Conservation (phyloP, 2,329 filamentous ascomycete species). For the Arthrobotrys megalospora region DNA sequence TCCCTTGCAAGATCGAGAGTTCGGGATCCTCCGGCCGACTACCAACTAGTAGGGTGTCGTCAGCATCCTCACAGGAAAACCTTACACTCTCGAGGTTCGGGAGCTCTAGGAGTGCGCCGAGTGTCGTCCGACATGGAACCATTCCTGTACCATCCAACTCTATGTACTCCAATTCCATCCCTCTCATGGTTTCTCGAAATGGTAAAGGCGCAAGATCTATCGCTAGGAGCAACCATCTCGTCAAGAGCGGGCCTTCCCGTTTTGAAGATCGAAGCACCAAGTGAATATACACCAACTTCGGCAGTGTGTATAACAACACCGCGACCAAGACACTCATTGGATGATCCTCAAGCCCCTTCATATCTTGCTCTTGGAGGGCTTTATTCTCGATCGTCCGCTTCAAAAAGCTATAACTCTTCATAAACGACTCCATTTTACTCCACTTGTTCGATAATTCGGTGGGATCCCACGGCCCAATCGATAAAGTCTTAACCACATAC, state of each 20-base stretch:
- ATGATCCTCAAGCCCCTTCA: constrained; percentile 13
- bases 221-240: constrained; percentile 42
- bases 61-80: constrained; percentile 17
- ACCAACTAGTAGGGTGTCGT: neutral
- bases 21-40: neutral
- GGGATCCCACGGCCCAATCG: constrained; percentile 39
- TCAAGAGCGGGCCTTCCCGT: neutral
- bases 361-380: constrained; percentile 27
- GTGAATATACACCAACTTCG: constrained; percentile 18
- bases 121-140: constrained; percentile 26
- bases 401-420: constrained; percentile 28
- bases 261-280: constrained; percentile 14
- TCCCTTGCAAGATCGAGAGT: neutral
- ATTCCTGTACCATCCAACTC: neutral
- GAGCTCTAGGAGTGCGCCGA: constrained; percentile 27
- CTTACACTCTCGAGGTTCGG: constrained; percentile 29
- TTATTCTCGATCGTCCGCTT: constrained; percentile 16
- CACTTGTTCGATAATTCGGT: constrained; percentile 12
- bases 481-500: constrained; percentile 17
- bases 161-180: constrained; percentile 36
- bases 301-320: constrained; percentile 33
- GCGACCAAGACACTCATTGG: constrained; percentile 27
- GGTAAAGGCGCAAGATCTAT: constrained; percentile 47
- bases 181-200: constrained; percentile 23
- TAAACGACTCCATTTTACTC: constrained; percentile 1